Conservation (phyloP, 495 filamentous ascomycete genomes). For the Aspergillus panamensis region DNA sequence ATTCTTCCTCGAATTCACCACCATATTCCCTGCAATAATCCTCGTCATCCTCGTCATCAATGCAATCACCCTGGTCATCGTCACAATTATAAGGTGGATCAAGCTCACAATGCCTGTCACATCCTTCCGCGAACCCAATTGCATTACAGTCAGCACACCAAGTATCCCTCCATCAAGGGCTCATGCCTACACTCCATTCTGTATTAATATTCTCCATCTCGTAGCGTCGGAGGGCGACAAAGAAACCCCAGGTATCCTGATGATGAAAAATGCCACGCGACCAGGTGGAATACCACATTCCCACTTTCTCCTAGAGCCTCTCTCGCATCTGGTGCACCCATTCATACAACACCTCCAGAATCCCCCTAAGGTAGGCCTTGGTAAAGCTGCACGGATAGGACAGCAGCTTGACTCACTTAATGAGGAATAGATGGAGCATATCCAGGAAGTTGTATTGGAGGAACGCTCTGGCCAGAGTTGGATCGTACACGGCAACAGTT, state of each 20-base stretch:
- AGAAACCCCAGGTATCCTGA: neutral
- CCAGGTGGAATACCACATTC: neutral
- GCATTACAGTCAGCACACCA: neutral
- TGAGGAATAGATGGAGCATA: neutral
- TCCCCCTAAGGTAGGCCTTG: neutral
- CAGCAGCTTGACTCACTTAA: neutral
- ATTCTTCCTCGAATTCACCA: too few species aligned
- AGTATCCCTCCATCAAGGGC: neutral
- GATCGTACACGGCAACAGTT: neutral
- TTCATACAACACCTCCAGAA: neutral
- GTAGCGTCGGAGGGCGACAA: neutral
- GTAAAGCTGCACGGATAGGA: neutral
- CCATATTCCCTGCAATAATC: too few species aligned
- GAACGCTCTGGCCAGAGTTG: neutral
- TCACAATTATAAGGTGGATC: neutral
- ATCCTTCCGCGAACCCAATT: neutral
- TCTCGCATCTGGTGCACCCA: neutral
- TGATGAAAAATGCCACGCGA: neutral
- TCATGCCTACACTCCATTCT: neutral
- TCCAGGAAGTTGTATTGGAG: neutral
- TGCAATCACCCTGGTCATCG: neutral
- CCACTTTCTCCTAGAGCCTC: neutral
- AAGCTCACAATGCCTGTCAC: neutral
- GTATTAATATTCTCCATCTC: too few species aligned
- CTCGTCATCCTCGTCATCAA: neutral